Conservation (phyloP, 331 rosid genomes). For the Quercus phellos region DNA sequence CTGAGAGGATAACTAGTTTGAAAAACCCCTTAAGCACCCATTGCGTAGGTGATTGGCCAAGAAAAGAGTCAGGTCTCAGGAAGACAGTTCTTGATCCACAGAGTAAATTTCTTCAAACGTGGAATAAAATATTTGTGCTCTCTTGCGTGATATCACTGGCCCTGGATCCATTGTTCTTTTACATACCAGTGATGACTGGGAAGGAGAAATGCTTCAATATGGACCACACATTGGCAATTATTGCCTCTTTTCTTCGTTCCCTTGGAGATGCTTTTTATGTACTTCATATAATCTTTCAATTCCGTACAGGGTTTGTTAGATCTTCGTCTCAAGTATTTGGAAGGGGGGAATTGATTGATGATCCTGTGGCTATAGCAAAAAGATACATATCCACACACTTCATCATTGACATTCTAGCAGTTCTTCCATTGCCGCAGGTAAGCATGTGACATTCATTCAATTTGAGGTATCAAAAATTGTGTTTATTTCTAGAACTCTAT, state of each 20-base stretch:
- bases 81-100: conserved; percentile 70
- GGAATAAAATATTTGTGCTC: conserved; percentile 82
- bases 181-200: conserved; percentile 44
- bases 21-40: neutral
- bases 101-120: conserved; percentile 58
- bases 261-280: conserved; percentile 66
- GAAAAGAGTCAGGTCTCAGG: conserved; percentile 21
- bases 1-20: too few relatives aligned
- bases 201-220: conserved; percentile 24
- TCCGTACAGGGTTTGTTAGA: conserved; percentile 70
- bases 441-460: neutral
- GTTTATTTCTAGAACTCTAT: too few relatives aligned
- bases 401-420: conserved; percentile 64
- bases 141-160: conserved; percentile 72
- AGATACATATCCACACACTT: conserved; percentile 62
- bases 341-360: conserved; percentile 60
- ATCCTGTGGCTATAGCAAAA: conserved; percentile 52
- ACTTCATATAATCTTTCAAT: conserved; percentile 67
- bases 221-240: conserved; percentile 37
- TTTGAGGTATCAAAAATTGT: neutral
- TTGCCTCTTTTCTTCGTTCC: conserved; percentile 58
- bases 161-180: conserved; percentile 79
- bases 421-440: conserved; percentile 93
- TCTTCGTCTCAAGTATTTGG: conserved; percentile 84
- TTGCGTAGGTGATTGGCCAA: conserved; percentile 7